Evolutionary conservation across 83 land plant species (phyloP).

Genomic region (Picea engelmannii): DNA sequence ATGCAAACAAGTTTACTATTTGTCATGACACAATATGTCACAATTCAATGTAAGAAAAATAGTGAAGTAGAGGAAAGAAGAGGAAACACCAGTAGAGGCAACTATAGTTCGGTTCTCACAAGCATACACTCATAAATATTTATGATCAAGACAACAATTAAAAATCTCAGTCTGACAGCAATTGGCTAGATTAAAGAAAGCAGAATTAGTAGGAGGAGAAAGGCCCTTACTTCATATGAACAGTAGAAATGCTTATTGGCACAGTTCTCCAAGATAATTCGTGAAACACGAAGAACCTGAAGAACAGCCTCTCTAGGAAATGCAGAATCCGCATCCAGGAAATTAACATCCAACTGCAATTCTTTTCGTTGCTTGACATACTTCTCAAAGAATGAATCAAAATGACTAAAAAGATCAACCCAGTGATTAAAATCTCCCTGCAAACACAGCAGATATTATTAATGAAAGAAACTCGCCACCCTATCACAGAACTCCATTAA

Average conservation of each 20-base stretch:
- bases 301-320: conserved; percentile 88
- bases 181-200: neutral
- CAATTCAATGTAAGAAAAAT: neutral
- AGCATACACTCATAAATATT: neutral
- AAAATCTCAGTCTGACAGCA: neutral
- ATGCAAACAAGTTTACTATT: neutral
- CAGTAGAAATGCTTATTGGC: conserved; percentile 79
- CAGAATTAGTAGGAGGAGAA: neutral
- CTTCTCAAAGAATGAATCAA: conserved; percentile 87
- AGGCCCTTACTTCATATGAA: conserved; percentile 67
- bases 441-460: conserved; percentile 20
- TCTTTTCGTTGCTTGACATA: conserved; percentile 77
- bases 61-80: neutral
- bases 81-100: no score
- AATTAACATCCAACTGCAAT: conserved; percentile 72
- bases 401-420: conserved; percentile 88
- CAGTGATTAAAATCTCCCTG: conserved; percentile 99
- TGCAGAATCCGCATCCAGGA: conserved; percentile 49
- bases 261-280: conserved; percentile 88
- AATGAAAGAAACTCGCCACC: neutral
- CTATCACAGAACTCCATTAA: neutral
- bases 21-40: neutral
- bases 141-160: neutral
- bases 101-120: no score
- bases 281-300: conserved; percentile 85